Evolutionary conservation across 2,329 filamentous ascomycete species (phyloP).

Genomic region (Xylaria sp.): DNA sequence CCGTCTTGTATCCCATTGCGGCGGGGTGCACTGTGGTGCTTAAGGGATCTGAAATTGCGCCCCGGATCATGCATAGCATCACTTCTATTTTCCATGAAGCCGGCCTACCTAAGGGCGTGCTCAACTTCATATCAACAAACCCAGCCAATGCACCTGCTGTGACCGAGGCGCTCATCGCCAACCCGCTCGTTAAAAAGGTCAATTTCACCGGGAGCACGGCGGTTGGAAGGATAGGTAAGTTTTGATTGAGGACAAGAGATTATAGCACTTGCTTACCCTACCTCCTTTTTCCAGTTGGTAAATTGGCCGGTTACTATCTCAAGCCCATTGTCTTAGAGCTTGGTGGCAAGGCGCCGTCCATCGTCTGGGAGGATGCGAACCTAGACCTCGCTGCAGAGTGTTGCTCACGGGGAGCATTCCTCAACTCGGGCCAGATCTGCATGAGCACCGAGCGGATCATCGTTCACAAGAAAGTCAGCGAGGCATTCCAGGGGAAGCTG

Average conservation of each 20-base stretch:
- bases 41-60: slow-evolving; percentile 70
- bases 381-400: slow-evolving; percentile 69
- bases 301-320: slow-evolving; percentile 70
- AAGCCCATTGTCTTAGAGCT: slow-evolving; percentile 77
- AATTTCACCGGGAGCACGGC: slow-evolving; percentile 77
- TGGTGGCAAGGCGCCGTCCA: slow-evolving; percentile 74
- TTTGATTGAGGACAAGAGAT: neutral
- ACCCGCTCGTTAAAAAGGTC: slow-evolving; percentile 71
- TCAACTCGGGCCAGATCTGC: slow-evolving; percentile 74
- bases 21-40: slow-evolving; percentile 73
- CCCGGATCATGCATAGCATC: slow-evolving; percentile 67
- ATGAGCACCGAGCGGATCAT: slow-evolving; percentile 76
- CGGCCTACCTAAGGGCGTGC: slow-evolving; percentile 71
- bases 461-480: slow-evolving; percentile 66
- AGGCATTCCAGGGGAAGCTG: slow-evolving; percentile 59
- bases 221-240: slow-evolving; percentile 67
- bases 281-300: slow-evolving; percentile 56
- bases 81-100: slow-evolving; percentile 69
- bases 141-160: slow-evolving; percentile 67
- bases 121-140: slow-evolving; percentile 72
- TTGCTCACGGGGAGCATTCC: slow-evolving; percentile 68
- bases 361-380: slow-evolving; percentile 75
- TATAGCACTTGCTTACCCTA: slow-evolving; percentile 12
- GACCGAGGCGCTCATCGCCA: slow-evolving; percentile 70
- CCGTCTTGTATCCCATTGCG: slow-evolving; percentile 69